Base-by-base conservation (phyloP, 345 rosid genomes). In the Excoecaria agallocha region DNA sequence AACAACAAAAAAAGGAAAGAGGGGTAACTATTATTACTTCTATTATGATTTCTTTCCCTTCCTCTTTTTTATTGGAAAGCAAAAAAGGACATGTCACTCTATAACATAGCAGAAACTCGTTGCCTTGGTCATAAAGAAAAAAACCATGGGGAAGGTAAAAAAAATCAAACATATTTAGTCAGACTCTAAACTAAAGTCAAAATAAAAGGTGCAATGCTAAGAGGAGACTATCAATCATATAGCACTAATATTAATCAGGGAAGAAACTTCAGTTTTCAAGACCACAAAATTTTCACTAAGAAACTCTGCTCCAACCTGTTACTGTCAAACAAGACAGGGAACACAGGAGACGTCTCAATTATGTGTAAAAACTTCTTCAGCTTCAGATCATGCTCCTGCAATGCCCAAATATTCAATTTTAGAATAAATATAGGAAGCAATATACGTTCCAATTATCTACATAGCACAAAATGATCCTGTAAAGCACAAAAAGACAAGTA, bases 321-420 rank as follows among this genome's bases (percentile, higher is more conserved):
- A 63, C 52, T 68, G 73, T 95, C 98, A 67, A 89, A 90, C 78
- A 95, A 63, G 38, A 95, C 90, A 55, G 98, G 98, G 82, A 79
- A 95, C 71, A 95, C 90, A 0, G 90, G 88, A n/a, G 98, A 93
- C 65, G 75, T 79, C 89, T 95, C 93, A 68, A 95, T 90, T 74
- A 95, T 91, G 81, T 95, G 93, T 86, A 95, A 83, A 85, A 81
- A 93, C 66, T 91, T 93, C 82, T 91, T 95, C 87, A 95, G 82
- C 85, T 95, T 93, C 88, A 87, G 48, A 86, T 95, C 98, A 75
- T 95, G 84, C 94, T 93, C 71, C 71, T 68, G 57, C 41, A 25
- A 25, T 48, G 4, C 93, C 78, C 72, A 78, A 73, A 69, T 20
- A 10, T 41, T 55, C 39, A 60, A 60, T 57, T 13, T 76, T 46